Conservation (phyloP, 257 asterid species). For the Nicotiana tabacum region DNA sequence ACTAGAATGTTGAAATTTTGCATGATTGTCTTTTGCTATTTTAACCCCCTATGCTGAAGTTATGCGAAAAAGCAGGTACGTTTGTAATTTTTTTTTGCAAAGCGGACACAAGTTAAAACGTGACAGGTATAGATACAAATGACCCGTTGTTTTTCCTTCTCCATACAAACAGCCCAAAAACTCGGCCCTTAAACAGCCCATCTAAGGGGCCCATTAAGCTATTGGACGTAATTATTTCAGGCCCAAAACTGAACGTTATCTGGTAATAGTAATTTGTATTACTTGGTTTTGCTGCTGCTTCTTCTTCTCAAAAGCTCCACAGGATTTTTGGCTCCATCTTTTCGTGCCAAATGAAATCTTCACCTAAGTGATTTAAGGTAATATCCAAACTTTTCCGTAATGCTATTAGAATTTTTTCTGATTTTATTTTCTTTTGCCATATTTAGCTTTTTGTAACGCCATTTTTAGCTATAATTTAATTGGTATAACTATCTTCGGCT, state of each 20-base stretch:
- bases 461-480: background rate
- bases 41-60: too few species aligned
- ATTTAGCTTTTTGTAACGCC: background rate
- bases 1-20: too few species aligned
- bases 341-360: background rate
- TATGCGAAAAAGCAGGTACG: too few species aligned
- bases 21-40: too few species aligned
- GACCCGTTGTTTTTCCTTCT: too few species aligned
- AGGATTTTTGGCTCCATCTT: background rate
- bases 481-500: background rate
- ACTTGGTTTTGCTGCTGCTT: background rate
- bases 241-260: background rate
- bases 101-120: too few species aligned
- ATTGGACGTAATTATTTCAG: background rate
- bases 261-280: background rate
- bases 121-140: too few species aligned
- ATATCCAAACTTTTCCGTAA: background rate
- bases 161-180: background rate
- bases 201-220: background rate
- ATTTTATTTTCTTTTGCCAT: background rate
- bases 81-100: too few species aligned
- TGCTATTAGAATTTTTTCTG: background rate
- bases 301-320: background rate
- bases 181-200: background rate
- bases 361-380: background rate